Evolutionary conservation across 305 asterid species (phyloP).

Genomic region (Ajuga reptans): DNA sequence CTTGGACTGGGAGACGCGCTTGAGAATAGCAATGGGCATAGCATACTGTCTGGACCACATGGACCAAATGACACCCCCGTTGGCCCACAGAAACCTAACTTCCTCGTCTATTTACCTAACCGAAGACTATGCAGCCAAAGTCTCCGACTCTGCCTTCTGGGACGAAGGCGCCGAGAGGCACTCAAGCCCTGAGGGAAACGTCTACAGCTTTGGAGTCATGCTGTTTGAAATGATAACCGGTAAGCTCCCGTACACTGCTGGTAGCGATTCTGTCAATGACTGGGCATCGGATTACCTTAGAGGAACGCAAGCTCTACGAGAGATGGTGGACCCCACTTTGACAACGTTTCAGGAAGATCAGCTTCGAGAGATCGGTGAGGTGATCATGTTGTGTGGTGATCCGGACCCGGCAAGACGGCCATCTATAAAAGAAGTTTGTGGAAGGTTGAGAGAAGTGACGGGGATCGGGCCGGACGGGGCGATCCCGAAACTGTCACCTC

Average conservation of each 20-base stretch:
- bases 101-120: slow-evolving; percentile 62
- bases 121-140: slow-evolving; percentile 82
- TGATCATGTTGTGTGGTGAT: slow-evolving; percentile 50
- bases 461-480: slow-evolving; percentile 74
- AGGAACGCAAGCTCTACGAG: slow-evolving; percentile 35
- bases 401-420: slow-evolving; percentile 44
- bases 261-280: slow-evolving; percentile 40
- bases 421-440: slow-evolving; percentile 44
- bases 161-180: slow-evolving; percentile 37
- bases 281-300: slow-evolving; percentile 75
- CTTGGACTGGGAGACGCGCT: slow-evolving; percentile 67
- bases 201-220: slow-evolving; percentile 73
- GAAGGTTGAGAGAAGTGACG: slow-evolving; percentile 57
- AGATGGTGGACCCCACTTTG: slow-evolving; percentile 65
- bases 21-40: slow-evolving; percentile 78
- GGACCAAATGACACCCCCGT: slow-evolving; percentile 55
- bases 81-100: slow-evolving; percentile 57
- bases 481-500: slow-evolving; percentile 67
- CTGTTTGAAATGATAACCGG: slow-evolving; percentile 74
- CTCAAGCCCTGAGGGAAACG: slow-evolving; percentile 36
- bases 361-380: slow-evolving; percentile 42
- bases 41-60: slow-evolving; percentile 76
- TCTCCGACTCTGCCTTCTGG: slow-evolving; percentile 58
- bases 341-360: slow-evolving; percentile 44
- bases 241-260: slow-evolving; percentile 58